Evolutionary conservation across 2,329 filamentous ascomycete species (phyloP).

Genomic region (Fusarium luffae): DNA sequence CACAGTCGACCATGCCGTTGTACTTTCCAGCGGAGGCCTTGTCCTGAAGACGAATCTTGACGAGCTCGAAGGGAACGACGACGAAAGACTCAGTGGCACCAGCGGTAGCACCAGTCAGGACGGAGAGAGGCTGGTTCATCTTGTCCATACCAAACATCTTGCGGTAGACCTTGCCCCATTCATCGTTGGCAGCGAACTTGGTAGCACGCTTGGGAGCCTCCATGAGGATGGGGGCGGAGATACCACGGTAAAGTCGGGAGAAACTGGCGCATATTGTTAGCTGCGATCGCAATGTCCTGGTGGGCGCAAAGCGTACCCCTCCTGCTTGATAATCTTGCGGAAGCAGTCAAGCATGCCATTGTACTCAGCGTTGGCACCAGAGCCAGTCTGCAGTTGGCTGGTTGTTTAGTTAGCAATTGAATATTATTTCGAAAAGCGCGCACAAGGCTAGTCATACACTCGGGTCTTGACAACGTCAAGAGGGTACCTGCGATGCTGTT

Average conservation of each 20-base stretch:
- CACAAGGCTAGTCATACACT: constrained; percentile 72
- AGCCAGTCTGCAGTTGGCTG: constrained; percentile 88
- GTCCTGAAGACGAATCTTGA: constrained; percentile 98
- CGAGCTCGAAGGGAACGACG: constrained; percentile 96
- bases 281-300: constrained; percentile 5
- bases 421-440: constrained; percentile 12
- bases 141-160: constrained; percentile 84
- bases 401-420: constrained; percentile 39
- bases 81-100: constrained; percentile 97
- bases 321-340: constrained; percentile 93
- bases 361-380: constrained; percentile 83
- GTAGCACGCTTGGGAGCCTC: constrained; percentile 93
- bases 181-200: constrained; percentile 99
- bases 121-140: constrained; percentile 91
- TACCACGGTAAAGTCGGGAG: constrained; percentile 94
- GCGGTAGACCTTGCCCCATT: constrained; percentile 96
- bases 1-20: constrained; percentile 82
- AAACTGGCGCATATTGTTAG: constrained; percentile 64
- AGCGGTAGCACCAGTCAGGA: constrained; percentile 92
- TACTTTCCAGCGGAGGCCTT: constrained; percentile 91
- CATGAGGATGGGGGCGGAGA: constrained; percentile 96
- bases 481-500: constrained; percentile 80
- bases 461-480: constrained; percentile 98
- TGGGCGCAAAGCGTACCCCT: constrained; percentile 73
- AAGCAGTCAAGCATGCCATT: constrained; percentile 99